These are phyloP conservation scores for Leavenworthia alabamica DNA, from an alignment of 345 rosid genomes.

Conservation along the genomic window DNA sequence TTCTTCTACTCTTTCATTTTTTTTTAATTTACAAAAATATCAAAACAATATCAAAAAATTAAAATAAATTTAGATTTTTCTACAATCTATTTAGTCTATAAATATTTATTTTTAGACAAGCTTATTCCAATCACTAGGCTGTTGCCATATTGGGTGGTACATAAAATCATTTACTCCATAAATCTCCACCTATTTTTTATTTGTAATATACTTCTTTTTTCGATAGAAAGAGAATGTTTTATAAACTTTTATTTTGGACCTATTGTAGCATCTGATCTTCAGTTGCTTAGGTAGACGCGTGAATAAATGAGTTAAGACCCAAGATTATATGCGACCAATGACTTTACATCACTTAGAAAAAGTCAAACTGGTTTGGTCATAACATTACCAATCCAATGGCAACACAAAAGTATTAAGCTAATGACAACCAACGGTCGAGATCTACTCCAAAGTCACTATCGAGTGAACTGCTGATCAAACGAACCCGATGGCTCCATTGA, in stretches of 20 bases:
- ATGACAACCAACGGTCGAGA: constrained; percentile 15
- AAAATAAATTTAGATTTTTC: too few species aligned
- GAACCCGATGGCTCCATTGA: constrained; percentile 16
- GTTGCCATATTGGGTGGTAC: constrained; percentile 6
- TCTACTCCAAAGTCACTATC: constrained; percentile 13
- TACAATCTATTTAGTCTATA: too few species aligned
- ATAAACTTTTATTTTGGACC: not conserved
- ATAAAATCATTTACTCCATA: constrained; percentile 17
- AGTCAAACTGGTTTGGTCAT: constrained; percentile 28
- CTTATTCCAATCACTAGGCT: not conserved
- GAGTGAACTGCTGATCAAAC: constrained; percentile 22
- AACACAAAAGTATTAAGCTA: not conserved
- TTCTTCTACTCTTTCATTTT: too few species aligned
- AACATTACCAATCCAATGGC: constrained; percentile 24
- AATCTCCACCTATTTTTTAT: constrained; percentile 7
- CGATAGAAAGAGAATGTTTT: not conserved
- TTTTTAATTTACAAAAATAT: too few species aligned
- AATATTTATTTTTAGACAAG: too few species aligned
- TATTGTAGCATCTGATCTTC: constrained; percentile 1
- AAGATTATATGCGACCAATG: not conserved
- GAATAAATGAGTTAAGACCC: not conserved
- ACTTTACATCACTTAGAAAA: constrained; percentile 21
- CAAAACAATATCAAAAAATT: too few species aligned
- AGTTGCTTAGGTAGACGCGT: constrained; percentile 10
- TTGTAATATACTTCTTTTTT: not conserved